A percentile compares a stretch with the other conserved stretches of the same genome.
These are phyloP conservation scores for Pythium volutum DNA, from an alignment of 352 stramenopile genomes.

Conservation along the genomic window DNA sequence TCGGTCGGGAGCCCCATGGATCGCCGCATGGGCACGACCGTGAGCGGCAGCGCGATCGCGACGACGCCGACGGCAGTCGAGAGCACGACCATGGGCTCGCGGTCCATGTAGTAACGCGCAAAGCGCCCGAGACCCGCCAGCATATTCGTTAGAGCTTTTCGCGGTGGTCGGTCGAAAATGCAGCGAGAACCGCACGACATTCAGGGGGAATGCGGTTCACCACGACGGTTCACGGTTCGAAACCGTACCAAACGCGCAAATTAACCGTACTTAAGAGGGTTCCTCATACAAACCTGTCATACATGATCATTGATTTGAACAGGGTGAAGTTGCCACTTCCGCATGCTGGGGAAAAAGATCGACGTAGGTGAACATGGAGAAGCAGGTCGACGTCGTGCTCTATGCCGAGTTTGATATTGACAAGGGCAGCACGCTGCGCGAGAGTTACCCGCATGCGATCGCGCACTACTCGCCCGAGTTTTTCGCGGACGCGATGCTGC, in stretches of 20 bases:
- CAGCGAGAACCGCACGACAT: conserved; percentile 10
- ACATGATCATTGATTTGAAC: conserved; percentile 17
- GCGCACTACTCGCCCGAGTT: conserved; percentile 85
- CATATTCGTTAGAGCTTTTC: conserved; percentile 12
- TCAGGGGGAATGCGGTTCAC: not conserved
- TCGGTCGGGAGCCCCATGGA: conserved; percentile 84
- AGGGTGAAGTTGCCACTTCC: conserved; percentile 20
- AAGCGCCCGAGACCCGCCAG: conserved; percentile 55
- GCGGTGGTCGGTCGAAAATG: not conserved
- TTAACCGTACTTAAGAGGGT: conserved; percentile 19
- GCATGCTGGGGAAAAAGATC: not conserved
- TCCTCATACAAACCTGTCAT: not conserved
- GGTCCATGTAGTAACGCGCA: conserved; percentile 80
- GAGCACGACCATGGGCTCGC: conserved; percentile 83
- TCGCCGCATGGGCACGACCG: conserved; percentile 81
- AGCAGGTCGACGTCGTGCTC: conserved; percentile 68
- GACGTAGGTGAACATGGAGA: conserved; percentile 8
- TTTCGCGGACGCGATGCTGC: conserved; percentile 87
- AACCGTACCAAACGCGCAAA: not conserved
- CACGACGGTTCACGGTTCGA: not conserved
- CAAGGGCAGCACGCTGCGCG: conserved; percentile 82
- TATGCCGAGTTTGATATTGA: conserved; percentile 87
- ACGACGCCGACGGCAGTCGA: conserved; percentile 76
- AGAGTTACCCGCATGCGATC: conserved; percentile 58
- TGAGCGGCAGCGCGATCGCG: conserved; percentile 60